Evolutionary conservation across 108 stramenopile species (phyloP).

Genomic region (Cyclotella atomus): DNA sequence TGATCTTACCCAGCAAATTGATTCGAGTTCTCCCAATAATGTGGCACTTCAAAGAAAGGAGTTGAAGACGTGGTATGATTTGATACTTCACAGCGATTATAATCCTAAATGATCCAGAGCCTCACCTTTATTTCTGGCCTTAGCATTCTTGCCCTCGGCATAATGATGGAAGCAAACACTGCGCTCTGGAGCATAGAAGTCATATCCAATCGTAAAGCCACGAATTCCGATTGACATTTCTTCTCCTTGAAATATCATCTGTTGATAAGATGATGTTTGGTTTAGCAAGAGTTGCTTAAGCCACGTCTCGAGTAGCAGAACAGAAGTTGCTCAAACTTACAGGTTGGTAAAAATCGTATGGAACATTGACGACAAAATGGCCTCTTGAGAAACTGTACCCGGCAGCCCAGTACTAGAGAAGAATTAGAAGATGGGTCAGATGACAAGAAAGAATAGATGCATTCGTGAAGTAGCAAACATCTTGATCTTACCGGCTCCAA

Average conservation of each 20-base stretch:
- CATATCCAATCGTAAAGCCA: constrained; percentile 89
- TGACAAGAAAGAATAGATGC: no score
- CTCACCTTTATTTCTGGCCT: constrained; percentile 54
- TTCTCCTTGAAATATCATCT: constrained; percentile 91
- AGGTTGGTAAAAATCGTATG: constrained; percentile 72
- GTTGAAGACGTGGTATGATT: no score
- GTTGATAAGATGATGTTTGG: constrained; percentile 40
- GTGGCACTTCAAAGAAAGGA: constrained; percentile 44
- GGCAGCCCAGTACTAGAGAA: constrained; percentile 83
- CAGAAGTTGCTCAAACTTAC: constrained; percentile 34
- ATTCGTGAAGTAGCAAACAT: no score
- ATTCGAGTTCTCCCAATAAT: constrained; percentile 76
- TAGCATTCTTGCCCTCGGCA: constrained; percentile 71
- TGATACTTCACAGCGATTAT: no score
- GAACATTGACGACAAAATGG: constrained; percentile 86
- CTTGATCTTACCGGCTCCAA: no score
- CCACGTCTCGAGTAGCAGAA: constrained; percentile 18
- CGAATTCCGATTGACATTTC: constrained; percentile 90
- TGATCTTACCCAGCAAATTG: constrained; percentile 54
- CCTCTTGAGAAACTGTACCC: constrained; percentile 90
- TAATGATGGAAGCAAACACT: constrained; percentile 92
- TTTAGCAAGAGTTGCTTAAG: no score
- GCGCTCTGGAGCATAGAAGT: constrained; percentile 87
- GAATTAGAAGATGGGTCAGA: no score
- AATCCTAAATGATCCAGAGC: no score